These are phyloP conservation scores for Lentinula edodes DNA, from an alignment of 768 basidiomycete species.

Conservation along the genomic window DNA sequence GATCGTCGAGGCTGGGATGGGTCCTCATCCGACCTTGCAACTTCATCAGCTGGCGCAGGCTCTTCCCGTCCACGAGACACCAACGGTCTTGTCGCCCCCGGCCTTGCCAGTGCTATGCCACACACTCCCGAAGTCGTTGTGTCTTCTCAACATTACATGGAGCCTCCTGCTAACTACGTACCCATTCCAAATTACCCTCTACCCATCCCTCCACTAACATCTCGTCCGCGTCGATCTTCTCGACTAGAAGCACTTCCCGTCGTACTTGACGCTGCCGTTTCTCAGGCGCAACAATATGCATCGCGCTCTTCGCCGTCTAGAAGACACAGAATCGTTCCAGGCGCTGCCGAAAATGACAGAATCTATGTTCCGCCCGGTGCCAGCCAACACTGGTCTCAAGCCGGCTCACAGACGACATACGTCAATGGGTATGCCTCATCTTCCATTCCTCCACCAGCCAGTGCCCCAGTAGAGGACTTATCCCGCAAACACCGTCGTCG, in stretches of 20 bases:
- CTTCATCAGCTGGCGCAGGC: not conserved
- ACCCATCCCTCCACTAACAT: not conserved
- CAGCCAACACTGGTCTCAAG: not conserved
- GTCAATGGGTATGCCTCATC: not conserved
- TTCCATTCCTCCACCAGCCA: not conserved
- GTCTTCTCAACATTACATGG: not conserved
- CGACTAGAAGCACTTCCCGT: not conserved
- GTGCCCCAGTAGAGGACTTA: not conserved
- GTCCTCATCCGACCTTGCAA: constrained; percentile 1
- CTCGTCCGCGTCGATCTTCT: not conserved
- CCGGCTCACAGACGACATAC: not conserved
- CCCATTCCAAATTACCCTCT: not conserved
- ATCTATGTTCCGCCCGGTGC: not conserved
- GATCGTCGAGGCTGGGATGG: constrained; percentile 1
- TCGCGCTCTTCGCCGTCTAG: not conserved
- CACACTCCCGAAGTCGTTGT: too few species aligned
- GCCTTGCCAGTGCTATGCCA: too few species aligned
- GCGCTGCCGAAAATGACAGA: not conserved
- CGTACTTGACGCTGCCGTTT: not conserved
- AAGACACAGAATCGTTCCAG: constrained; percentile 2
- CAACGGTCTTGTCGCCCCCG: not conserved
- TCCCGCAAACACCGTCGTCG: not conserved
- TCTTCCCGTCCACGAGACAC: not conserved
- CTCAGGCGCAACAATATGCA: constrained; percentile 1
- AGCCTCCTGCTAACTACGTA: not conserved